Evolutionary conservation across 2,329 filamentous ascomycete species (phyloP), one percentile per base, ranked within the genome.

Genomic region (Nothophaeocryptopus gaeumannii): DNA sequence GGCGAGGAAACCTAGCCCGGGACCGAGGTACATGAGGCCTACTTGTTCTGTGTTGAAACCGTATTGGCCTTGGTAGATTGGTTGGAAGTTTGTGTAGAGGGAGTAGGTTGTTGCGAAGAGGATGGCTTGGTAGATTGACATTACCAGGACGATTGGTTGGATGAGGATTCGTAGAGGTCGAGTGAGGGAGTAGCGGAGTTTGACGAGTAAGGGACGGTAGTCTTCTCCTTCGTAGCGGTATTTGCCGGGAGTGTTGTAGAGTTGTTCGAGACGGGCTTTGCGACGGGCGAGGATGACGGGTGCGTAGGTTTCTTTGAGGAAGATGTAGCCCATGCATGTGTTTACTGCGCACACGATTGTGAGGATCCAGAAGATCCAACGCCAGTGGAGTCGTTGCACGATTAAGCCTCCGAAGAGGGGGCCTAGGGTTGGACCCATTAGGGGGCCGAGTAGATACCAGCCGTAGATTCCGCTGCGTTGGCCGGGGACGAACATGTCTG

Each of bases 361-460:
- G 51, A 75, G 61, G 30, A 74, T 63, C 71, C 74, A 76, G 61
- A 77, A 78, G 34, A 74, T 69, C 74, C 74, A 77, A 29, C 74
- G 64, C 74, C 75, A 77, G 8, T 66, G 68, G 15, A 74, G 63
- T 29, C 70, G 60, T 53, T 72, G 70, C 1, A 75, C 73, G 33
- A 74, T 72, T 1, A 75, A 56, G 5, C 73, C 73, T 0, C 73
- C 73, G 10, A 74, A 67, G 0, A 75, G 54, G 1, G 73, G 72
- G 0, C 74, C 73, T 0, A 75, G 58, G 5, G 59, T 63, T 9
- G 62, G 62, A 1, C 73, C 73, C 1, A 77, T 66, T 2, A 77
- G 46, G 0, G 70, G 72, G 0, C 72, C 72, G 0, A 75, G 59
- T 1, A 74, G 58, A 53, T 75, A 76, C 69, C 70, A 74, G 2